Base-by-base conservation (phyloP, 108 stramenopile genomes). In the Cyclotella distinguenda region DNA sequence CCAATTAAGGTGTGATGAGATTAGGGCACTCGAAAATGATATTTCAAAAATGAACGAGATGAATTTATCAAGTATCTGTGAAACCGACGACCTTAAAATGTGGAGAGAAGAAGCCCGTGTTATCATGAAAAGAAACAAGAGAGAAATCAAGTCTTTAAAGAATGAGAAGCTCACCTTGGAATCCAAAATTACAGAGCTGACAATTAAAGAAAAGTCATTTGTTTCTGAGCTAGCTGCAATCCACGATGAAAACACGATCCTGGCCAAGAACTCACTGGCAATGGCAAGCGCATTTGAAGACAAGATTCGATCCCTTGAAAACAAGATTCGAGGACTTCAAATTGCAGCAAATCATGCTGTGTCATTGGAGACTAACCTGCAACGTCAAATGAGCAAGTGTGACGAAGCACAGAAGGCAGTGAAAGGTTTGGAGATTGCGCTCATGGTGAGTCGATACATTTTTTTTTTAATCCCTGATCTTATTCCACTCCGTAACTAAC, bases 261-360 rank as follows among this genome's bases (percentile, higher is more conserved):
- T 62, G 47, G 47, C 61, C 30, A 44, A 62, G 44, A 49, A 18
- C 47, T 44, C 47, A 6, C 30, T 62, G 15, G 47, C 47, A 32
- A 48, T 62, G 61, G 61, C 61, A 3, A 25, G 3, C 19, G 45
- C 45, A 0, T 62, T 42, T 34, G 61, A 62, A 35, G 61, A 62
- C 12, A 62, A 49, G 12, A 62, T 62, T 31, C 19, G 35, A 2
- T 18, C 12, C 4, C 47, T 62, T 19, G 6, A 57, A 18, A 3
- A 62, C 12, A 62, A 49, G 12, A 62, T 62, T 31, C 19, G 35
- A 2, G 32, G 16, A 3, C 47, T 62, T 19, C 35, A 57, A 18
- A 3, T 39, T 21, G 27, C 25, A 18, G 61, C 61, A 35, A 47
- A 49, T 10, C 45, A 33, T 34, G 61, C 47, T 32, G 30, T 1